Conservation (phyloP, 2,329 filamentous ascomycete genomes). For the Coniella lustricola region DNA sequence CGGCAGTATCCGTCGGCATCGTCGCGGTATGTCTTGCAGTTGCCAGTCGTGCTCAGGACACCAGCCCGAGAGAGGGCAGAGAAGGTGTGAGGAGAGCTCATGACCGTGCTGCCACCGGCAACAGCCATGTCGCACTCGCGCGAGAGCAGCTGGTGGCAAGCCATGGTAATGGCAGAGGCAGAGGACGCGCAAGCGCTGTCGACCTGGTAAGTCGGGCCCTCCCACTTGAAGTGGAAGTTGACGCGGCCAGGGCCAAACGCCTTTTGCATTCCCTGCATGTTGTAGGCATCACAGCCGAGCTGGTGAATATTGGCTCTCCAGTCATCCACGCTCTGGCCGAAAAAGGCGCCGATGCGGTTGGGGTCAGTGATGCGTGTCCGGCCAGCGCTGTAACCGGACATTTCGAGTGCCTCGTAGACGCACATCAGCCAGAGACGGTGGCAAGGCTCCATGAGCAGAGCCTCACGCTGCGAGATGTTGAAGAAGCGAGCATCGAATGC, state of each 20-base stretch:
- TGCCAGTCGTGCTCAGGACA: slow-evolving; percentile 26
- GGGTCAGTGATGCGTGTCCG: slow-evolving; percentile 3
- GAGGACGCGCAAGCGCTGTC: slow-evolving; percentile 34
- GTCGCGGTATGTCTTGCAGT: slow-evolving; percentile 28
- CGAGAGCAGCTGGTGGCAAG: slow-evolving; percentile 23
- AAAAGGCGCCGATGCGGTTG: slow-evolving; percentile 28
- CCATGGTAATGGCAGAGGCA: slow-evolving; percentile 30
- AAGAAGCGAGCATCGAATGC: slow-evolving; percentile 36
- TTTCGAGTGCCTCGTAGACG: slow-evolving; percentile 33
- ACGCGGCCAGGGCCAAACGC: slow-evolving; percentile 25
- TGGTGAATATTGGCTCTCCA: slow-evolving; percentile 8
- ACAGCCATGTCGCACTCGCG: slow-evolving; percentile 27
- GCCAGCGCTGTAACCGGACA: slow-evolving; percentile 18
- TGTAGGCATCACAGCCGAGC: slow-evolving; percentile 28
- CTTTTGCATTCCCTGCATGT: slow-evolving; percentile 26
- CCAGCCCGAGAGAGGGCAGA: slow-evolving; percentile 24
- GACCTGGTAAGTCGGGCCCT: slow-evolving; percentile 25
- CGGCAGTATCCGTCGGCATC: slow-evolving; percentile 42
- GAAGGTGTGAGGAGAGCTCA: slow-evolving; percentile 22
- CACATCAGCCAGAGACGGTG: slow-evolving; percentile 31
- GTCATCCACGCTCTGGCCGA: slow-evolving; percentile 25
- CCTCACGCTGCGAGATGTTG: slow-evolving; percentile 30
- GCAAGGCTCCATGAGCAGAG: slow-evolving; percentile 32
- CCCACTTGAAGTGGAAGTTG: slow-evolving; percentile 29
- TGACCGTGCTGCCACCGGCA: slow-evolving; percentile 25